Percentiles rank a stretch among this genome's conserved stretches.
These are phyloP conservation scores for Chaetomium olivaceum DNA, from an alignment of 2,329 filamentous ascomycete genomes.

Conservation along the genomic window DNA sequence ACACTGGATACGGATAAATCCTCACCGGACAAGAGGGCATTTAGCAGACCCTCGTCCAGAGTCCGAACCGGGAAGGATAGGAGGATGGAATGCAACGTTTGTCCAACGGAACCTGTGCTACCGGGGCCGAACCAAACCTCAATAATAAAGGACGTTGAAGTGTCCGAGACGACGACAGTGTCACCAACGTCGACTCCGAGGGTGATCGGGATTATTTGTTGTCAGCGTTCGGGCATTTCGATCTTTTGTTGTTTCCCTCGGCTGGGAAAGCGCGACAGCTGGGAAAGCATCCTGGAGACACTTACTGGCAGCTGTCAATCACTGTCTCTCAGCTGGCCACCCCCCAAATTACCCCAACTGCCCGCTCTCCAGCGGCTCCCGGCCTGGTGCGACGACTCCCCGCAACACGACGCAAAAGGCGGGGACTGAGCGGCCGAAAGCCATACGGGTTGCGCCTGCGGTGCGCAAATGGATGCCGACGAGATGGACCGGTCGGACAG, in stretches of 20 bases:
- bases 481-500: slow-evolving; percentile 29
- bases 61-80: slow-evolving; percentile 8
- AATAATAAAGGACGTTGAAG: background rate
- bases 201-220: background rate
- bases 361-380: slow-evolving; percentile 3
- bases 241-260: background rate
- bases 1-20: slow-evolving; percentile 26
- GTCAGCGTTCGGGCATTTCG: background rate
- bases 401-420: slow-evolving; percentile 20
- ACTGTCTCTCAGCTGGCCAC: slow-evolving; percentile 3
- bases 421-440: slow-evolving; percentile 18
- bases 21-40: slow-evolving; percentile 9
- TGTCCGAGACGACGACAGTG: background rate
- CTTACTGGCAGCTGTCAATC: background rate
- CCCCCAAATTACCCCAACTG: slow-evolving; percentile 14
- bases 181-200: background rate
- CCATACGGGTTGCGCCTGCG: slow-evolving; percentile 16
- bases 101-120: slow-evolving; percentile 14
- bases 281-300: background rate
- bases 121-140: slow-evolving; percentile 7
- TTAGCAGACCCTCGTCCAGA: background rate
- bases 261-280: background rate
- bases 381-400: slow-evolving; percentile 10
- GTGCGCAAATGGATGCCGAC: slow-evolving; percentile 21
- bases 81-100: slow-evolving; percentile 18